phyloP scores from a whole-genome alignment of 2,329 filamentous ascomycete species.

The Hortaea sp. region DNA sequence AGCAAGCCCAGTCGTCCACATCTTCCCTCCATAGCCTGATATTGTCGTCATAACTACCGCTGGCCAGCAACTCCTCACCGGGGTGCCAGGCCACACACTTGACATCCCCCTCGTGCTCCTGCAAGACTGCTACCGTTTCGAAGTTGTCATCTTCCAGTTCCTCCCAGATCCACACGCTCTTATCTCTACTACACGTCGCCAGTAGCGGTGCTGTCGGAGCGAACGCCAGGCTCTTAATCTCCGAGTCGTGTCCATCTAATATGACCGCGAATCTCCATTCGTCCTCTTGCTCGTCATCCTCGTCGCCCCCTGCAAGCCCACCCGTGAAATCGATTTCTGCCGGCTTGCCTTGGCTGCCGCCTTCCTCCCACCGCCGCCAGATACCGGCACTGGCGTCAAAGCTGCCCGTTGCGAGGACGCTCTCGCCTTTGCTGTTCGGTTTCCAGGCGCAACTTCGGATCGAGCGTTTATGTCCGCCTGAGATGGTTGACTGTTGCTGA shows the following conservation, averaged over 20 bases:
- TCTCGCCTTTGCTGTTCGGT: conserved; percentile 52
- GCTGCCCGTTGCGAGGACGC: conserved; percentile 80
- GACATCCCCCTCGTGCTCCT: conserved; percentile 90
- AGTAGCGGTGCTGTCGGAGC: conserved; percentile 65
- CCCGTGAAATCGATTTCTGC: conserved; percentile 25
- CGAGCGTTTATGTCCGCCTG: conserved; percentile 81
- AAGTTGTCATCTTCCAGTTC: conserved; percentile 92
- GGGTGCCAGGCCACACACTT: conserved; percentile 92
- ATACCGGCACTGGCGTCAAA: conserved; percentile 85
- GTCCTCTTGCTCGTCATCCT: conserved; percentile 47
- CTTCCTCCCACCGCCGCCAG: conserved; percentile 56
- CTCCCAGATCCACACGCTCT: conserved; percentile 98
- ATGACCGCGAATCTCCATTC: conserved; percentile 92
- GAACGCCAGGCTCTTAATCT: conserved; percentile 75
- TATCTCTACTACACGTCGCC: conserved; percentile 85
- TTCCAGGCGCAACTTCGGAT: conserved; percentile 87
- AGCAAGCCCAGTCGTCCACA: conserved; percentile 86
- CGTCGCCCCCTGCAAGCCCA: conserved; percentile 19
- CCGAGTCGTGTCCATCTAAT: conserved; percentile 87
- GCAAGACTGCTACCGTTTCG: conserved; percentile 89
- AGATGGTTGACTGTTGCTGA: conserved; percentile 65
- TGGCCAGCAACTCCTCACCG: conserved; percentile 67
- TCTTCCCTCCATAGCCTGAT: conserved; percentile 85
- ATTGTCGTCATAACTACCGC: conserved; percentile 88
- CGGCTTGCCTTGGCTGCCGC: conserved; percentile 11